A percentile compares a stretch with the other conserved stretches of the same genome.
Conservation (phyloP, 176 grass and related monocot genomes). For the Carex pumila region DNA sequence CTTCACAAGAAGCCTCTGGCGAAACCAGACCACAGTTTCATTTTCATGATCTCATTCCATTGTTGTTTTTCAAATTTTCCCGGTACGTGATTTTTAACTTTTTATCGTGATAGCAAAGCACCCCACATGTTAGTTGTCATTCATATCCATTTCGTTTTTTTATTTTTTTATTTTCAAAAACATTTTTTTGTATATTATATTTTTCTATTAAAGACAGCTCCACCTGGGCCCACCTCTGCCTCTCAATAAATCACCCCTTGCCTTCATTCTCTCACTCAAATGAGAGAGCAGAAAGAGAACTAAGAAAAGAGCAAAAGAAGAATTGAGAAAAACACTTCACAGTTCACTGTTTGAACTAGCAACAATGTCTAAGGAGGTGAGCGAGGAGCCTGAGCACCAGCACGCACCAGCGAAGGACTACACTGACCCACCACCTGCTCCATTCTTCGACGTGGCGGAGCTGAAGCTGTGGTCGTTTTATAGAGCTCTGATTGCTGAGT, state of each 20-base stretch:
- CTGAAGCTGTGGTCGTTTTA: constrained; percentile 20
- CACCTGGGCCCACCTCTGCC: background rate
- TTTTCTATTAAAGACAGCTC: constrained; percentile 14
- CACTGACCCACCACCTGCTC: constrained; percentile 12
- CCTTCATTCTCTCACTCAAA: background rate
- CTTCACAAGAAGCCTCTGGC: background rate
- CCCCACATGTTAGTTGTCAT: constrained; percentile 18
- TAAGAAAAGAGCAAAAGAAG: background rate
- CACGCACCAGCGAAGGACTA: constrained; percentile 9
- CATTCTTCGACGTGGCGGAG: background rate
- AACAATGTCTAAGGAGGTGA: constrained; percentile 15
- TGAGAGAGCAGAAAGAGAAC: background rate
- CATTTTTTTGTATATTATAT: background rate
- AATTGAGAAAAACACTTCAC: background rate
- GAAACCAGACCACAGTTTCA: background rate
- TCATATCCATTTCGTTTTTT: constrained; percentile 3
- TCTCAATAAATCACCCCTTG: constrained; percentile 5
- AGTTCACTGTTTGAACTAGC: background rate
- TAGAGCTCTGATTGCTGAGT: constrained; percentile 22
- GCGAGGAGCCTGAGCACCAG: constrained; percentile 11
- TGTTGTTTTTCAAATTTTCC: background rate
- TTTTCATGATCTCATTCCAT: background rate
- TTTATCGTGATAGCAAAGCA: background rate
- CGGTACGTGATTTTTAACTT: background rate
- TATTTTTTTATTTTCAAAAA: background rate